phyloP scores from a whole-genome alignment of 148 eudicot species.

The Vaccinium corymbosum region DNA sequence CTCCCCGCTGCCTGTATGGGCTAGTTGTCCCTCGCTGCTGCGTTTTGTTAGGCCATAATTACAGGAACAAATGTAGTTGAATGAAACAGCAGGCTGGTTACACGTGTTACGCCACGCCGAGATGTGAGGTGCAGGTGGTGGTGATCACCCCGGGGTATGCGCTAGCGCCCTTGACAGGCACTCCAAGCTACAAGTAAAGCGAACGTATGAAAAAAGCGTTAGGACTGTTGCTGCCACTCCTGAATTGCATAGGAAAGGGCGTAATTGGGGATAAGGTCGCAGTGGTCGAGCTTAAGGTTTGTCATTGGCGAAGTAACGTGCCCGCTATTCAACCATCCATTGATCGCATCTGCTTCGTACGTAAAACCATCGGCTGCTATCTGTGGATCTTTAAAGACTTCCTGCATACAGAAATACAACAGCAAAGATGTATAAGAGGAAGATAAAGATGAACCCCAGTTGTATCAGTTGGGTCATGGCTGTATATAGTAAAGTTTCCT shows the following conservation, averaged over 20 bases:
- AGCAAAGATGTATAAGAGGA: background rate
- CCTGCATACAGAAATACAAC: conserved; percentile 38
- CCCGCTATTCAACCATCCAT: conserved; percentile 74
- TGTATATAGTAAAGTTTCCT: background rate
- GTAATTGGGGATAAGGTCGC: conserved; percentile 65
- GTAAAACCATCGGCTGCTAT: conserved; percentile 91
- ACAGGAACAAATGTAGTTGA: conserved; percentile 1
- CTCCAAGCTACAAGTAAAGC: background rate
- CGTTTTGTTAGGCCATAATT: background rate
- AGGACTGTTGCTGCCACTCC: conserved; percentile 60
- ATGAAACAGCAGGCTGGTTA: background rate
- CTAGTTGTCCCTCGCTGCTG: background rate
- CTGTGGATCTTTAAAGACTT: conserved; percentile 76
- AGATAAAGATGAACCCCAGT: background rate
- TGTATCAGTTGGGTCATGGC: background rate
- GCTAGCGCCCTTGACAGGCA: too few relatives aligned
- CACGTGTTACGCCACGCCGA: background rate
- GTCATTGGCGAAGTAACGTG: conserved; percentile 90
- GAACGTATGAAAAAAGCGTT: background rate
- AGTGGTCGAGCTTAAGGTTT: conserved; percentile 61
- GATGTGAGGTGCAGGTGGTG: too few relatives aligned
- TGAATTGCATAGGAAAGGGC: conserved; percentile 80
- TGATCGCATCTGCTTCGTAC: conserved; percentile 79
- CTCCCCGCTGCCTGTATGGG: background rate
- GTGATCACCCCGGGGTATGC: too few relatives aligned